These are phyloP conservation scores for Pneumocystis jirovecii DNA, from an alignment of 1,139 yeast species.

Conservation along the genomic window DNA sequence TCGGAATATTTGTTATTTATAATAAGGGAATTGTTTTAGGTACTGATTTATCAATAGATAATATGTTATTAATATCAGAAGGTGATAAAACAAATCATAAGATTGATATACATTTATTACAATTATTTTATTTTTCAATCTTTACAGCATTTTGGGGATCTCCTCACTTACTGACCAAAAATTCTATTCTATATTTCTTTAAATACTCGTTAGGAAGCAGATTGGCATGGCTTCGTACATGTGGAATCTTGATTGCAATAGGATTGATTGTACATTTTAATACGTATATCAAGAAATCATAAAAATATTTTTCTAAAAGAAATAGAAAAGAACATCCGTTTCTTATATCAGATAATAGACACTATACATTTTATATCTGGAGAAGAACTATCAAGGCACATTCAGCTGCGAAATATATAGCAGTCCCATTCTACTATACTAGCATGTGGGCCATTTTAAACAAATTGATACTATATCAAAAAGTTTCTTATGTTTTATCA, in stretches of 20 bases:
- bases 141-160: conserved; percentile 50
- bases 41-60: not conserved
- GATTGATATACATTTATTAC: conserved; percentile 58
- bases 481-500: conserved; percentile 25
- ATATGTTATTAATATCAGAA: conserved; percentile 3
- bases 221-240: not conserved
- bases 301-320: conserved; percentile 26
- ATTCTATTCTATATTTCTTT: conserved; percentile 28
- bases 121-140: conserved; percentile 58
- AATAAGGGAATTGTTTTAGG: conserved; percentile 73
- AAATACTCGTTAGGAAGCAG: conserved; percentile 16
- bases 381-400: conserved; percentile 39
- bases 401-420: conserved; percentile 29
- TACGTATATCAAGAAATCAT: conserved; percentile 18
- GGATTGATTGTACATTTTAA: not conserved
- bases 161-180: conserved; percentile 49
- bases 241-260: not conserved
- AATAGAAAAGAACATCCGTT: conserved; percentile 79
- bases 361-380: conserved; percentile 69
- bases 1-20: conserved; percentile 39
- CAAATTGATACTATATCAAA: conserved; percentile 18
- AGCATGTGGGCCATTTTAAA: conserved; percentile 31
- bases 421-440: conserved; percentile 63
- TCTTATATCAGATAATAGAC: conserved; percentile 84
- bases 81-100: conserved; percentile 81